phyloP scores from a whole-genome alignment of 176 grass and related monocot species.

The Echinochloa phyllopogon region DNA sequence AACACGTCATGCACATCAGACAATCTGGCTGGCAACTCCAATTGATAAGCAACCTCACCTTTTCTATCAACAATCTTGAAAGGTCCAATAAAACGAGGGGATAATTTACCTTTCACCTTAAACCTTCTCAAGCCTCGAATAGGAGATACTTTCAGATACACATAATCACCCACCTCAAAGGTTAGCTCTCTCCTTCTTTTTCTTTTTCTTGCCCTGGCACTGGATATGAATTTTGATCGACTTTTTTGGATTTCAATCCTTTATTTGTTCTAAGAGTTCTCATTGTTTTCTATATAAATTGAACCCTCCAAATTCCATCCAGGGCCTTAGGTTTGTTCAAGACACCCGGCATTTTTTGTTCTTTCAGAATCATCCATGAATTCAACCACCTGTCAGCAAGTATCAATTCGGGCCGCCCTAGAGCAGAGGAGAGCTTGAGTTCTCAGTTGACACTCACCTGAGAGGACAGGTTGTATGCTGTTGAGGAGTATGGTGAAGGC shows the following conservation, averaged over 20 bases:
- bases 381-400: neutral
- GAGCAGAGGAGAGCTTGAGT: neutral
- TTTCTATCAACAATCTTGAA: too few species aligned
- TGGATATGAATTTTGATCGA: too few species aligned
- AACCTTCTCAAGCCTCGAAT: too few species aligned
- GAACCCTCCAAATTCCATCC: neutral
- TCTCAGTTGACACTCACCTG: conserved; percentile 47
- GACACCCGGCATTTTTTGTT: too few species aligned
- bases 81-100: too few species aligned
- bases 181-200: too few species aligned
- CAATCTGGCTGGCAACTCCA: too few species aligned
- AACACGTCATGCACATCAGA: too few species aligned
- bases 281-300: neutral
- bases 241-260: neutral
- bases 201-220: neutral
- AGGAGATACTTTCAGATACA: too few species aligned
- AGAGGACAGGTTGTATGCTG: conserved; percentile 88
- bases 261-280: neutral
- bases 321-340: neutral
- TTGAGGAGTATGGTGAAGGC: conserved; percentile 92
- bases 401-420: neutral
- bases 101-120: too few species aligned
- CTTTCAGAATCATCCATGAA: neutral
- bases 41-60: too few species aligned
- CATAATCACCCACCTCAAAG: too few species aligned